phyloP scores from a whole-genome alignment of 352 stramenopile species.

The Globisporangium viniferum region DNA sequence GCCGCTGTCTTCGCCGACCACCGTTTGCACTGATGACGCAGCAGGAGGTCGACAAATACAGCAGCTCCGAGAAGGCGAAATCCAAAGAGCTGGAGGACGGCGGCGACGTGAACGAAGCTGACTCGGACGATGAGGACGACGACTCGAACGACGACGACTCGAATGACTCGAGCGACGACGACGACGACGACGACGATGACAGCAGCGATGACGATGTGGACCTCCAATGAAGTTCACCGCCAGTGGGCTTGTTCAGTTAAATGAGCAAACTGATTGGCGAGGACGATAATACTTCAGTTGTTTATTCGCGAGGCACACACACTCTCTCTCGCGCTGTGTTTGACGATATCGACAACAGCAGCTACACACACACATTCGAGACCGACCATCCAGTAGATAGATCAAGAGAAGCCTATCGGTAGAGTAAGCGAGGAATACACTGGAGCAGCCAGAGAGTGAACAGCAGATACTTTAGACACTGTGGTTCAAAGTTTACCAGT shows the following conservation, averaged over 20 bases:
- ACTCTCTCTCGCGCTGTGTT: background rate
- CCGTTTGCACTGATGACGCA: conserved; percentile 84
- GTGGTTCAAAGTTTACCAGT: background rate
- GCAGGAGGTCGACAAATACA: conserved; percentile 58
- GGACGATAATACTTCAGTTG: background rate
- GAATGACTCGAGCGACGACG: conserved; percentile 42
- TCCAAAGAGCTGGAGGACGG: conserved; percentile 10
- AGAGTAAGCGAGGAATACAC: background rate
- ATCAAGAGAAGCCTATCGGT: background rate
- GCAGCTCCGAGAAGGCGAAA: conserved; percentile 36
- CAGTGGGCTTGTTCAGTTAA: conserved; percentile 12
- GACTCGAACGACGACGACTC: conserved; percentile 51
- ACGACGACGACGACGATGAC: conserved; percentile 29
- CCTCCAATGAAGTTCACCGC: conserved; percentile 12
- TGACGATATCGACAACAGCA: background rate
- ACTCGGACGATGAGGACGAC: conserved; percentile 32
- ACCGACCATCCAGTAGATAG: background rate
- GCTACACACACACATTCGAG: background rate
- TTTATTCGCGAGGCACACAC: background rate
- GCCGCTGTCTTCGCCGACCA: conserved; percentile 73
- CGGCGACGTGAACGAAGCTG: conserved; percentile 22
- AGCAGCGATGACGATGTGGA: conserved; percentile 11
- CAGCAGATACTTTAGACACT: background rate
- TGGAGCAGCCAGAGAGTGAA: background rate
- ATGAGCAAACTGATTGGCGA: conserved; percentile 12